Percentiles rank a stretch among this genome's conserved stretches.
Evolutionary conservation across 352 stramenopile species (phyloP).

Genomic region (Phytophthora quininea): DNA sequence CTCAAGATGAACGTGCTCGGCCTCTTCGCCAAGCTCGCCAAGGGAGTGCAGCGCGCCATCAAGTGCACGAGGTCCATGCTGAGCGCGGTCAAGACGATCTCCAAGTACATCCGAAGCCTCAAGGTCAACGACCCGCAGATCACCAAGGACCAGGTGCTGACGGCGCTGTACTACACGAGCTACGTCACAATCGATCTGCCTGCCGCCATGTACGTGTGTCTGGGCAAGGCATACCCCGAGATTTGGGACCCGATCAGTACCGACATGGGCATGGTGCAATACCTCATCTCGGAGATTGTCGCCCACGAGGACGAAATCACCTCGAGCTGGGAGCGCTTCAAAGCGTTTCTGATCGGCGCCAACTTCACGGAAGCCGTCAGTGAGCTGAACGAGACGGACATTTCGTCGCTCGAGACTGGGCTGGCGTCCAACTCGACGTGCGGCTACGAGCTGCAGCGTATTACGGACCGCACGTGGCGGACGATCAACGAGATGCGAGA

Average conservation of each 20-base stretch:
- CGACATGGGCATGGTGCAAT: conserved; percentile 27
- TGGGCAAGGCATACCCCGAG: conserved; percentile 27
- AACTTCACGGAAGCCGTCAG: conserved; percentile 42
- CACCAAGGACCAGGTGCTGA: conserved; percentile 24
- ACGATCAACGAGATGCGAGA: conserved; percentile 37
- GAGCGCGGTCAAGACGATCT: conserved; percentile 23
- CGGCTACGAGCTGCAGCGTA: conserved; percentile 41
- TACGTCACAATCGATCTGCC: conserved; percentile 43
- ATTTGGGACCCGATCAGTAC: conserved; percentile 34
- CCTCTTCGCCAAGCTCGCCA: conserved; percentile 16
- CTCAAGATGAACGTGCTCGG: conserved; percentile 41
- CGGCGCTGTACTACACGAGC: conserved; percentile 39
- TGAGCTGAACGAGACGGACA: conserved; percentile 40
- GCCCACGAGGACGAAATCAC: conserved; percentile 27
- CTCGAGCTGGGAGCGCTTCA: conserved; percentile 31
- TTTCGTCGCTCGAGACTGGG: conserved; percentile 38
- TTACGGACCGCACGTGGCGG: conserved; percentile 38
- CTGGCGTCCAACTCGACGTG: conserved; percentile 41
- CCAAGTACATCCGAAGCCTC: conserved; percentile 34
- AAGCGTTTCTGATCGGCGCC: conserved; percentile 24
- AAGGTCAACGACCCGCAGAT: conserved; percentile 30
- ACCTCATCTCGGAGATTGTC: conserved; percentile 28
- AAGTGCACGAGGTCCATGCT: conserved; percentile 20
- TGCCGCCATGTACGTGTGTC: conserved; percentile 38
- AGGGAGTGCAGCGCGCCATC: conserved; percentile 20